These are phyloP conservation scores for Draba incana DNA, from an alignment of 345 rosid genomes.

Conservation along the genomic window DNA sequence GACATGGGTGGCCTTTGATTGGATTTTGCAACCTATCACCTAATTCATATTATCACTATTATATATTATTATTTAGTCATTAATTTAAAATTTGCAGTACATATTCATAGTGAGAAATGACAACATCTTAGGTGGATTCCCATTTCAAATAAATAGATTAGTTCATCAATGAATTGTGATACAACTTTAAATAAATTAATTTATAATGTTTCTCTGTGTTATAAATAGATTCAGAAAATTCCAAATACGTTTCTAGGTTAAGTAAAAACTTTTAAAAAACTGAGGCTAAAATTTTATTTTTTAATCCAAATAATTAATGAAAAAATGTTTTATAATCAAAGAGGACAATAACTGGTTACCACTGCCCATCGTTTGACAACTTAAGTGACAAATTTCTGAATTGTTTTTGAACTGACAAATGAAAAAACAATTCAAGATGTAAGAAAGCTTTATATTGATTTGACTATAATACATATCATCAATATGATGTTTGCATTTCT, in stretches of 20 bases:
- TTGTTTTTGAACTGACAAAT: background rate
- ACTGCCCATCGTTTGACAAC: slow-evolving; percentile 26
- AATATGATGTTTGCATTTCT: background rate
- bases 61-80: background rate
- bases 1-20: slow-evolving; percentile 44
- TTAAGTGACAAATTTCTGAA: background rate
- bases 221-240: slow-evolving; percentile 22
- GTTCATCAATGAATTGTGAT: background rate
- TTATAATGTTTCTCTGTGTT: background rate
- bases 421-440: background rate
- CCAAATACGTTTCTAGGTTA: slow-evolving; percentile 38
- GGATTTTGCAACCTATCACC: slow-evolving; percentile 41
- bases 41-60: slow-evolving; percentile 35
- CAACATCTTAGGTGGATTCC: slow-evolving; percentile 44
- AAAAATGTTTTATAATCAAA: slow-evolving; percentile 11
- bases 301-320: slow-evolving; percentile 4
- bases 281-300: slow-evolving; percentile 21
- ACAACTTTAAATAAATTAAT: background rate
- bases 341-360: background rate
- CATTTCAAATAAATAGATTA: slow-evolving; percentile 24
- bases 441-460: background rate
- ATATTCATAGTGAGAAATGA: slow-evolving; percentile 41
- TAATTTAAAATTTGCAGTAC: slow-evolving; percentile 17
- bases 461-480: background rate
- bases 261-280: slow-evolving; percentile 20